Base-by-base conservation (phyloP, 169 alveolate genomes). In the Cryptosporidium tyzzeri region DNA sequence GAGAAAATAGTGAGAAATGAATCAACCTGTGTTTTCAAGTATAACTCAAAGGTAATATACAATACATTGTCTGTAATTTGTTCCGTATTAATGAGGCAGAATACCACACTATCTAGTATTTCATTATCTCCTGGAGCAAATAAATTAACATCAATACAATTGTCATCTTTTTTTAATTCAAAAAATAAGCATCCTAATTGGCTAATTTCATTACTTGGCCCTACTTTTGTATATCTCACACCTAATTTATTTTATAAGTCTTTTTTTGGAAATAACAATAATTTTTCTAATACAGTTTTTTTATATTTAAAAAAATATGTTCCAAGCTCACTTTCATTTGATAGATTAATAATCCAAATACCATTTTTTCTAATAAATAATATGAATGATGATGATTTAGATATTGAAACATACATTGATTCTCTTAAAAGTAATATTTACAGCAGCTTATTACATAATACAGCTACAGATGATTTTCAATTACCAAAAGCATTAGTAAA, bases 401-500 rank as follows among this genome's bases (percentile, higher is more conserved):
- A 70, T 21, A 67, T 37, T 31, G 33, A 37, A 33, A 33, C 14
- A 6, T 35, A 29, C 65, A 58, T 80, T 65, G 16, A 35, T 14
- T 61, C 9, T 8, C 29, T 58, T 16, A 80, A 14, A 29, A 80
- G 31, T n/a, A 37, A 41, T n/a, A 45, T 62, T 29, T 62, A 80
- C 41, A 59, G 5, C n/a, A 59, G 21, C 5, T 26, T 80, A 26
- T 37, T 65, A 10, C 62, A 80, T 14, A 80, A 18, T 31, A 10
- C 61, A 33, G 45, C 9, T n/a, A 3, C 44, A 5, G 69, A 62
- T 26, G 75, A 62, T 62, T 44, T 80, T 10, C 53, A 41, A 7
- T 67, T 80, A n/a, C 89, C 89, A 41, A 59, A 59, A 45, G 55
- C 89, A 59, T 44, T 80, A 12, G 70, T 80, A 59, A 62, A 65